Evolutionary conservation across 495 filamentous ascomycete species (phyloP).

Genomic region (Aspergillus incahuasiensis): DNA sequence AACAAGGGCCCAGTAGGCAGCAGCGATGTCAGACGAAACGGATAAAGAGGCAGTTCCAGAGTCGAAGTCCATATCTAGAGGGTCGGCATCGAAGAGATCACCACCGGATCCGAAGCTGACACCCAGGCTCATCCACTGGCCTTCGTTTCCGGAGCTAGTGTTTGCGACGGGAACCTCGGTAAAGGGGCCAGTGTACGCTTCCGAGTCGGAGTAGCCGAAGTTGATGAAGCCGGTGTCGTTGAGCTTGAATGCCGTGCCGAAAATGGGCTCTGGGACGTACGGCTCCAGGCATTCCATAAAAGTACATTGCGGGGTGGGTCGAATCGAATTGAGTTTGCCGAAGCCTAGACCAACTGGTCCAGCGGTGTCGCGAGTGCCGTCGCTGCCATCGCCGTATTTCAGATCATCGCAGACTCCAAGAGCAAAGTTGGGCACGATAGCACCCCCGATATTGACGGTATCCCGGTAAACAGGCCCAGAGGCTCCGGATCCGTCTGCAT

Average conservation of each 20-base stretch:
- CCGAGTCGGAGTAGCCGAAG: conserved; percentile 9
- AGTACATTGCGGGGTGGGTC: conserved; percentile 9
- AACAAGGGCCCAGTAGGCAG: conserved; percentile 9
- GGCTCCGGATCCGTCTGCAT: conserved; percentile 11
- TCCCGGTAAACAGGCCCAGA: conserved; percentile 7
- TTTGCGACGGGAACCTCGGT: conserved; percentile 6
- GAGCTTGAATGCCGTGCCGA: conserved; percentile 9
- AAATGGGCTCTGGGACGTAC: conserved; percentile 9
- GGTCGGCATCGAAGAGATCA: neutral
- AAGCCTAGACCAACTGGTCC: conserved; percentile 8
- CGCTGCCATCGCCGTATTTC: neutral
- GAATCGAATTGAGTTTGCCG: conserved; percentile 7
- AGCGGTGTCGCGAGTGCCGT: conserved; percentile 6
- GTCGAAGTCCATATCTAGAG: conserved; percentile 10
- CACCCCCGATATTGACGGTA: conserved; percentile 11
- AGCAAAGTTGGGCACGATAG: conserved; percentile 9
- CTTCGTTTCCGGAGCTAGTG: conserved; percentile 10
- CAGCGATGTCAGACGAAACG: conserved; percentile 7
- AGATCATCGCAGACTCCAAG: conserved; percentile 7
- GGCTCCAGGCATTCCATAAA: conserved; percentile 13
- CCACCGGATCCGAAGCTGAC: conserved; percentile 6
- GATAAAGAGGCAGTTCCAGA: conserved; percentile 4
- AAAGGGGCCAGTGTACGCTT: conserved; percentile 1
- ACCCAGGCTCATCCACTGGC: conserved; percentile 9
- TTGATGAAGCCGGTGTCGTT: conserved; percentile 10